Percentiles rank a stretch among this genome's conserved stretches.
These are phyloP conservation scores for Panaeolus papilionaceus DNA, from an alignment of 768 basidiomycete genomes.

Conservation along the genomic window DNA sequence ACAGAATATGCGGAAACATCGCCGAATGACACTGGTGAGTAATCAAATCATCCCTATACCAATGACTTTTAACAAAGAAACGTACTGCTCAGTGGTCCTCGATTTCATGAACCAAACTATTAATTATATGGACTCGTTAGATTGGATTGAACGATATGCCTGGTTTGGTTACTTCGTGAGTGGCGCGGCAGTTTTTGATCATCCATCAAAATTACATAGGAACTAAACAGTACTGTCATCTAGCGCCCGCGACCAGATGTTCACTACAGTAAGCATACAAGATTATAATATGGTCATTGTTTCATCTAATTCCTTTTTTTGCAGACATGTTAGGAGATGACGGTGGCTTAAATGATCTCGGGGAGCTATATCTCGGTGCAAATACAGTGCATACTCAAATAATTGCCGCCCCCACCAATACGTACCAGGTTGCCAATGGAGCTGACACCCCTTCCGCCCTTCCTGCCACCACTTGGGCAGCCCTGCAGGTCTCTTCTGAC, in stretches of 20 bases:
- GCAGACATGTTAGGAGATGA: slow-evolving; percentile 50
- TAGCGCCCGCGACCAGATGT: slow-evolving; percentile 48
- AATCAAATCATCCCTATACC: neutral
- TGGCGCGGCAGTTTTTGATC: slow-evolving; percentile 4
- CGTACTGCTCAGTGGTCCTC: slow-evolving; percentile 43
- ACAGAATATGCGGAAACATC: slow-evolving; percentile 69
- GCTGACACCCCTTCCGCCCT: slow-evolving; percentile 42
- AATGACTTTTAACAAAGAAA: neutral
- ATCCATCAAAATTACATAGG: slow-evolving; percentile 4
- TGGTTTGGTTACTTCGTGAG: slow-evolving; percentile 25
- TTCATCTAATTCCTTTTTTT: slow-evolving; percentile 13
- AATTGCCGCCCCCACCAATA: slow-evolving; percentile 34
- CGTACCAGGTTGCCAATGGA: slow-evolving; percentile 41
- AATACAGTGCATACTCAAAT: slow-evolving; percentile 48
- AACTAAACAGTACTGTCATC: slow-evolving; percentile 10
- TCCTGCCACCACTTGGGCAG: slow-evolving; percentile 42
- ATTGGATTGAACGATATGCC: slow-evolving; percentile 18
- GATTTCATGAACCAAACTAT: slow-evolving; percentile 59
- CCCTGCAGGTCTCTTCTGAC: slow-evolving; percentile 26
- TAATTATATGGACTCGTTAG: slow-evolving; percentile 2
- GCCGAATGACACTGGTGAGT: slow-evolving; percentile 44
- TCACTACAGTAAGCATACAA: slow-evolving; percentile 45
- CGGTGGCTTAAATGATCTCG: slow-evolving; percentile 51
- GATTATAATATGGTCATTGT: neutral
- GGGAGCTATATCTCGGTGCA: slow-evolving; percentile 53